Evolutionary conservation across 179 eudicot species (phyloP).

Genomic region (Camellia oleifera): DNA sequence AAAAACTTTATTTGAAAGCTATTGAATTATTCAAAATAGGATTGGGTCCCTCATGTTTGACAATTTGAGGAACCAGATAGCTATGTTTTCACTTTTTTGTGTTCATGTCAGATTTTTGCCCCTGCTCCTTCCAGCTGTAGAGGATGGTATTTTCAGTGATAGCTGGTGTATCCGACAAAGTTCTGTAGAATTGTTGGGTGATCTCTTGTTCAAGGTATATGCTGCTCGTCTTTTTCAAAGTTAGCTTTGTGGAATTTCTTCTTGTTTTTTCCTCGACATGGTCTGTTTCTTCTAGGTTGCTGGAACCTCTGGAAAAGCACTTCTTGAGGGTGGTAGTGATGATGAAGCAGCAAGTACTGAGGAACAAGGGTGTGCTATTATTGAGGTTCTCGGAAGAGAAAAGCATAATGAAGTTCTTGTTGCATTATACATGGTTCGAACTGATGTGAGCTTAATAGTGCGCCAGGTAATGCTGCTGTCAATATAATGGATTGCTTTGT

Average conservation of each 20-base stretch:
- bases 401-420: slow-evolving; percentile 97
- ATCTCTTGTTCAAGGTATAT: slow-evolving; percentile 88
- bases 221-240: neutral
- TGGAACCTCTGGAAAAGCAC: slow-evolving; percentile 99
- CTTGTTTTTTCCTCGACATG: neutral
- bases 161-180: slow-evolving; percentile 98
- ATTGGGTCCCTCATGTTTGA: neutral
- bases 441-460: slow-evolving; percentile 91
- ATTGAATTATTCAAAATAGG: neutral
- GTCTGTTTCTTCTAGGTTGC: slow-evolving; percentile 59
- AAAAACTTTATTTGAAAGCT: neutral
- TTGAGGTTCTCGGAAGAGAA: slow-evolving; percentile 91
- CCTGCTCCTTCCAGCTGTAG: slow-evolving; percentile 96
- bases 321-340: slow-evolving; percentile 99
- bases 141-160: slow-evolving; percentile 97
- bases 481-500: neutral
- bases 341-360: slow-evolving; percentile 99
- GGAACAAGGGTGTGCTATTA: slow-evolving; percentile 98
- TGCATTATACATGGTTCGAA: slow-evolving; percentile 97
- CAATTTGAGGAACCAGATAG: neutral
- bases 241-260: slow-evolving; percentile 11
- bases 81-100: neutral
- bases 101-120: slow-evolving; percentile 66
- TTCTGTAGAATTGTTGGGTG: slow-evolving; percentile 94
- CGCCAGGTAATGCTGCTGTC: slow-evolving; percentile 67